phyloP scores from a whole-genome alignment of 768 basidiomycete species.

The Cubamyces lactineus region DNA sequence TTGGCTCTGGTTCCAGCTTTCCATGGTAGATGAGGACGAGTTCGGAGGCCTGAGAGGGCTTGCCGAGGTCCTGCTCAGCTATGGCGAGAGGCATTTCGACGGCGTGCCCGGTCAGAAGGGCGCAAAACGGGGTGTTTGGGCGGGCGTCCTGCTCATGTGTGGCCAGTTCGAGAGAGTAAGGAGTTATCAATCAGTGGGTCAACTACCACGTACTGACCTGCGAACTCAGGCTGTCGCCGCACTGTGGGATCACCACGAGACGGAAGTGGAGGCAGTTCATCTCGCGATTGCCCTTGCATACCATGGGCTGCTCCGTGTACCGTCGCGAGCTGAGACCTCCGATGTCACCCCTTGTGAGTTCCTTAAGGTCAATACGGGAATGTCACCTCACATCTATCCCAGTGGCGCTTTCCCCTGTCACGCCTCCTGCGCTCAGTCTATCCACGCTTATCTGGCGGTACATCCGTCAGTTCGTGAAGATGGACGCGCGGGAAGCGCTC shows the following conservation, averaged over 20 bases:
- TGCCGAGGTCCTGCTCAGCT: constrained; percentile 74
- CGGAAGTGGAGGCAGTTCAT: constrained; percentile 93
- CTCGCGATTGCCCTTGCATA: constrained; percentile 90
- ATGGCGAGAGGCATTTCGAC: constrained; percentile 84
- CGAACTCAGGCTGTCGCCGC: constrained; percentile 79
- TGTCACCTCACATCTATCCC: not conserved
- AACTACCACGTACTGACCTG: not conserved
- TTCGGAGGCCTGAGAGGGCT: constrained; percentile 74
- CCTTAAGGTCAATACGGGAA: not conserved
- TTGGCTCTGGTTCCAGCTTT: constrained; percentile 97
- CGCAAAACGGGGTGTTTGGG: constrained; percentile 71
- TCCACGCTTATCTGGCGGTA: constrained; percentile 91
- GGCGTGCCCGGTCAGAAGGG: constrained; percentile 61
- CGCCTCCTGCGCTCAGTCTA: constrained; percentile 75
- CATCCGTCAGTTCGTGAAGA: constrained; percentile 87
- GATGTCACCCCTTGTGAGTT: constrained; percentile 81
- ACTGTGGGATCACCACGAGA: constrained; percentile 83
- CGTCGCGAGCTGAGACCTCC: constrained; percentile 78
- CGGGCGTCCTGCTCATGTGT: constrained; percentile 83
- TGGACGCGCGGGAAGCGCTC: constrained; percentile 91
- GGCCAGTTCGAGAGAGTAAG: constrained; percentile 92
- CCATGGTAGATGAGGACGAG: constrained; percentile 87
- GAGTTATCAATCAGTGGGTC: constrained; percentile 1
- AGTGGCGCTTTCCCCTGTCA: constrained; percentile 75
- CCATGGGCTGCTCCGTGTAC: constrained; percentile 87